Conservation (phyloP, 1,139 yeast genomes). For the Debaryomycetaceae sp. region DNA sequence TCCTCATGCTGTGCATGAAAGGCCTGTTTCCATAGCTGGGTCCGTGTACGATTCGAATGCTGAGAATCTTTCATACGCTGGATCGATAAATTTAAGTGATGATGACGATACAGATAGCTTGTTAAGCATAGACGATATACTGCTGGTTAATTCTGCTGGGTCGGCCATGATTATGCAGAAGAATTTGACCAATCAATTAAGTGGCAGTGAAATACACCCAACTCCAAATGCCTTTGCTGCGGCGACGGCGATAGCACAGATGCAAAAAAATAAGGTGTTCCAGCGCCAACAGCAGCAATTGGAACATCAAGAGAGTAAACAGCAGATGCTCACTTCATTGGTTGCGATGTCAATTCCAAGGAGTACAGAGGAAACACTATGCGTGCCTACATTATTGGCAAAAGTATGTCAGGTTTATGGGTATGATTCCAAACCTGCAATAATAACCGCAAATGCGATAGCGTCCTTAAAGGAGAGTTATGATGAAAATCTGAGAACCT, state of each 20-base stretch:
- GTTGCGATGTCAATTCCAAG: conserved; percentile 75
- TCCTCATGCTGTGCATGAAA: conserved; percentile 54
- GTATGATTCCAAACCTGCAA: conserved; percentile 63
- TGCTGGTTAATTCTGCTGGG: conserved; percentile 11
- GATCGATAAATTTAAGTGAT: conserved; percentile 46
- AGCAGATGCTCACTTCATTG: conserved; percentile 56
- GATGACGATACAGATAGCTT: conserved; percentile 41
- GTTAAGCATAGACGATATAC: conserved; percentile 28
- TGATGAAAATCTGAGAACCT: conserved; percentile 11
- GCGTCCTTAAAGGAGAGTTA: conserved; percentile 60
- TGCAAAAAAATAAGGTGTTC: conserved; percentile 34
- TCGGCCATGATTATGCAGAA: conserved; percentile 7
- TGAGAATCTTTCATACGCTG: conserved; percentile 28
- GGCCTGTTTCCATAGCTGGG: conserved; percentile 65
- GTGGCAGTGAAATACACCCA: conserved; percentile 49
- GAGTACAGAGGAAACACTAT: conserved; percentile 72
- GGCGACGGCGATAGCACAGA: conserved; percentile 61
- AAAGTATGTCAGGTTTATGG: conserved; percentile 68
- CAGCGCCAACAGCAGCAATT: conserved; percentile 18
- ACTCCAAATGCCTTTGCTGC: conserved; percentile 80
- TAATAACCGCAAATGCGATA: conserved; percentile 64
- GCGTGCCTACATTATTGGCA: conserved; percentile 68
- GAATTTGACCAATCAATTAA: conserved; percentile 12
- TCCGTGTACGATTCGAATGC: conserved; percentile 38
- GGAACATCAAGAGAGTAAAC: conserved; percentile 37